These are phyloP conservation scores for Prunella vulgaris DNA, from an alignment of 257 asterid species.

Conservation along the genomic window DNA sequence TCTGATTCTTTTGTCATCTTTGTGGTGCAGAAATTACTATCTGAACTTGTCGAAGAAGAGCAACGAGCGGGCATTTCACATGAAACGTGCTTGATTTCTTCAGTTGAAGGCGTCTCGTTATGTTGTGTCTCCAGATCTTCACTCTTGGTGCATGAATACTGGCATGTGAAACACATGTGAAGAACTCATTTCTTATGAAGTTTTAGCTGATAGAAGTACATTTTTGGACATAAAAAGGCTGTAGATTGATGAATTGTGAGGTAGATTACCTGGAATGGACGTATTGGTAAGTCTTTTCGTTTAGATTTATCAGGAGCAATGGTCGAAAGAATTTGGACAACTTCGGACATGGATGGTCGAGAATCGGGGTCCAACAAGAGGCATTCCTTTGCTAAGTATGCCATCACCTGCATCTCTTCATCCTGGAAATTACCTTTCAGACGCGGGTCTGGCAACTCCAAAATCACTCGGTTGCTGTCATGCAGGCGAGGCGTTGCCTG, in stretches of 20 bases:
- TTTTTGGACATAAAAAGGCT: too few species aligned
- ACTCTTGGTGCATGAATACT: conserved; percentile 25
- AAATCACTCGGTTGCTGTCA: conserved; percentile 70
- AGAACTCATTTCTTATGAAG: not conserved
- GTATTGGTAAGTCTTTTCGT: conserved; percentile 51
- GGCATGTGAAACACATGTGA: conserved; percentile 8
- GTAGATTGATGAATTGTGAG: not conserved
- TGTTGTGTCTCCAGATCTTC: conserved; percentile 18
- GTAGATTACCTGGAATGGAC: conserved; percentile 36
- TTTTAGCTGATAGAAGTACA: not conserved
- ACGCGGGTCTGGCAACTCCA: conserved; percentile 79
- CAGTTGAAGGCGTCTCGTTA: conserved; percentile 26
- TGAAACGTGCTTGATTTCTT: conserved; percentile 65
- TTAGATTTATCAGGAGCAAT: conserved; percentile 72
- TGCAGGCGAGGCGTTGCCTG: conserved; percentile 84
- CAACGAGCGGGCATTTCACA: conserved; percentile 32
- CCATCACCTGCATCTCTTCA: conserved; percentile 96
- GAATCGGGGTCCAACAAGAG: conserved; percentile 85
- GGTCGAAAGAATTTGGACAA: conserved; percentile 85
- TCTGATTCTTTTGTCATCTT: conserved; percentile 25
- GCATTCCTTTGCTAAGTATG: conserved; percentile 93
- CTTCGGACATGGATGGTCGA: conserved; percentile 92
- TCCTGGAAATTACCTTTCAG: conserved; percentile 57
- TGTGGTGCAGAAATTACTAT: conserved; percentile 10
- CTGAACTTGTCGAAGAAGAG: conserved; percentile 18